Evolutionary conservation across 2,329 filamentous ascomycete genomes (phyloP), one percentile per base, ranked within the genome.

Genomic region (Domatiomyces catenatus): DNA sequence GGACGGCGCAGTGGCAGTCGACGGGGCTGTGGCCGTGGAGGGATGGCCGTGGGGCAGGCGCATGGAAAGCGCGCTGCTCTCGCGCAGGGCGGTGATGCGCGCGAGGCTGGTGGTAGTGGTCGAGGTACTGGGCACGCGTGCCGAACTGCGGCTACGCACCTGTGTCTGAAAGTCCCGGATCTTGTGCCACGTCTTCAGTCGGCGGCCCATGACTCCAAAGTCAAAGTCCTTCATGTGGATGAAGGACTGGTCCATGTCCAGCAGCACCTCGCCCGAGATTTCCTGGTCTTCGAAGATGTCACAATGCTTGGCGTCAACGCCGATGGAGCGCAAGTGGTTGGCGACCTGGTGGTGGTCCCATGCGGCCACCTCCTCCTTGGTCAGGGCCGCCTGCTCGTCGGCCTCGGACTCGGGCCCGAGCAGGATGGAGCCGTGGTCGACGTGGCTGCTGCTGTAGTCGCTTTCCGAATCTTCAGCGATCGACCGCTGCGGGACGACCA

Each of bases 211-310:
- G 2, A 89, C 86, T 17, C 90, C 90, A 58, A 96, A 75, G 59
- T 95, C 86, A 60, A 95, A 94, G 46, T 92, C 89, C 63, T 94
- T 94, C 71, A 96, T 83, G 64, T 95, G 94, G 15, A 96, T 75
- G 42, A 92, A 93, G 51, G 86, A 86, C 69, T 95, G 90, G 60
- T 95, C 88, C 86, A 96, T 94, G 49, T 86, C 86, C 48, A 98
- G 70, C 42, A 98, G 70, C 3, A 96, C 90, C 61, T 96, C 89
- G 47, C 92, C 92, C 1, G 85, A 83, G 52, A 98, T 96, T 65
- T 98, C 92, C 66, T 98, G 90, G 61, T 96, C 89, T 59, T 83
- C 76, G 62, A 98, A 98, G 2, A 96, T 86, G 57, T 94, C 84
- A 63, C 92, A 98, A 60, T 96, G 90, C 58, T 82, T 81, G 60